Percentiles rank a stretch among this genome's conserved stretches.
Evolutionary conservation across 1,284 basidiomycete species (phyloP).

Genomic region (Inonotus hispidus): DNA sequence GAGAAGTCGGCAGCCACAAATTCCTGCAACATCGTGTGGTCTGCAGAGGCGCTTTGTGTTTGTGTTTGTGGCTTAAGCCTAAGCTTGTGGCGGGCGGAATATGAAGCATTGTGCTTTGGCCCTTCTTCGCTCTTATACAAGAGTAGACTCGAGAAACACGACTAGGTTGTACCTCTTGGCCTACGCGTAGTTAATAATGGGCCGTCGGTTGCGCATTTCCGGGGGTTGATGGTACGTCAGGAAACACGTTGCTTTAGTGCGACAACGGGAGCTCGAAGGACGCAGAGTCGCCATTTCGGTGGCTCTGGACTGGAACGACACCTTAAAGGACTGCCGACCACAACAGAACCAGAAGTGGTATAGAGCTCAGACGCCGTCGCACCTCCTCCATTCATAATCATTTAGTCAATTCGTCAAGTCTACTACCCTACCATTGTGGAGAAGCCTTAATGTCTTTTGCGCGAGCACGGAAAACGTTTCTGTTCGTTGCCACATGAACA

Average conservation of each 20-base stretch:
- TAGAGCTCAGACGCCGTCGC: too few species aligned
- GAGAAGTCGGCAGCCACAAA: background rate
- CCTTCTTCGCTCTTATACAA: background rate
- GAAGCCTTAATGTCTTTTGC: too few species aligned
- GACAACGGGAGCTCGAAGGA: background rate
- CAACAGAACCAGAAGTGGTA: background rate
- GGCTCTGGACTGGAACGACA: background rate
- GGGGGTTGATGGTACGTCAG: background rate
- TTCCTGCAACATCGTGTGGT: background rate
- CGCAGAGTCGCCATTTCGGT: background rate
- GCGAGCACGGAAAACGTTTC: background rate
- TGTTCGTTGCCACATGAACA: background rate
- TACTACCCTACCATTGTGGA: too few species aligned
- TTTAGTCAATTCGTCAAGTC: too few species aligned
- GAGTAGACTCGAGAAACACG: background rate
- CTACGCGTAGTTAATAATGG: background rate
- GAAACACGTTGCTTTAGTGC: background rate
- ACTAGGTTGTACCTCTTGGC: background rate
- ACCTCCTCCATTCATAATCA: too few species aligned
- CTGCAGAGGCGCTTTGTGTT: background rate
- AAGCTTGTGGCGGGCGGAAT: background rate
- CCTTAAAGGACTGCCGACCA: background rate
- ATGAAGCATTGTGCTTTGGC: background rate
- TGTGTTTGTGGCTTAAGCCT: background rate
- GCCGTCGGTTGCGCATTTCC: background rate